These are phyloP conservation scores for Chaetomium strumarium DNA, from an alignment of 2,329 filamentous ascomycete species.

Conservation along the genomic window DNA sequence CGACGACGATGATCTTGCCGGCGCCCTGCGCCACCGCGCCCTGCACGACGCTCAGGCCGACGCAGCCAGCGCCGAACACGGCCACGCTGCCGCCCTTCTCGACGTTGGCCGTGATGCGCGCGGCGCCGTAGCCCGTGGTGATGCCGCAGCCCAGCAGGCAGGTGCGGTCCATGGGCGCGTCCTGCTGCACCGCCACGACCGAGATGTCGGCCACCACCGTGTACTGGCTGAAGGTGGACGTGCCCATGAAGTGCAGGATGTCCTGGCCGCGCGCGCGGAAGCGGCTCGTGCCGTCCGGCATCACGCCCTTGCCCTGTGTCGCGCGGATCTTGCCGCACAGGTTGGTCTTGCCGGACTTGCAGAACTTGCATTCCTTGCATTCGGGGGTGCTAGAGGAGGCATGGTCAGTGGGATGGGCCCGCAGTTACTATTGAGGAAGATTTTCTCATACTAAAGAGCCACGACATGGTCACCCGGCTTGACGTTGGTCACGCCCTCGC, in stretches of 20 bases:
- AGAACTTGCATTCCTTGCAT: slow-evolving; percentile 98
- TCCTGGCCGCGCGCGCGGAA: slow-evolving; percentile 95
- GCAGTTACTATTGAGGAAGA: too few relatives aligned
- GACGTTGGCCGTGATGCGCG: slow-evolving; percentile 85
- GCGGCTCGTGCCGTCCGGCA: slow-evolving; percentile 93
- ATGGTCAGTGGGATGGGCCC: slow-evolving; percentile 12
- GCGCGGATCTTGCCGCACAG: slow-evolving; percentile 98
- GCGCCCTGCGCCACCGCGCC: slow-evolving; percentile 83
- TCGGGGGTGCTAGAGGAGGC: slow-evolving; percentile 71
- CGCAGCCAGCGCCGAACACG: slow-evolving; percentile 92
- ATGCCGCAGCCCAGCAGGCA: slow-evolving; percentile 97
- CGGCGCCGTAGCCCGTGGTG: slow-evolving; percentile 95
- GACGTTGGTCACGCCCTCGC: slow-evolving; percentile 90
- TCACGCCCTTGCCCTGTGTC: slow-evolving; percentile 90
- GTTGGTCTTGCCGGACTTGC: slow-evolving; percentile 98
- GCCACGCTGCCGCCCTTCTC: slow-evolving; percentile 87
- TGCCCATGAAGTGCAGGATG: slow-evolving; percentile 98
- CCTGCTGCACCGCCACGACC: slow-evolving; percentile 83
- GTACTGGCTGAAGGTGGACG: slow-evolving; percentile 97
- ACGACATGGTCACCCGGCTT: slow-evolving; percentile 90
- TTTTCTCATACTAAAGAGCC: slow-evolving; percentile 67
- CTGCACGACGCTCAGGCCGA: slow-evolving; percentile 92
- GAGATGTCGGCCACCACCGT: slow-evolving; percentile 98
- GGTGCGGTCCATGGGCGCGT: slow-evolving; percentile 92
- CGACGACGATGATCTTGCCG: slow-evolving; percentile 65